A percentile compares a stretch with the other conserved stretches of the same genome.
Evolutionary conservation across 2,329 filamentous ascomycete species (phyloP).

Genomic region (Exophiala spinifera): DNA sequence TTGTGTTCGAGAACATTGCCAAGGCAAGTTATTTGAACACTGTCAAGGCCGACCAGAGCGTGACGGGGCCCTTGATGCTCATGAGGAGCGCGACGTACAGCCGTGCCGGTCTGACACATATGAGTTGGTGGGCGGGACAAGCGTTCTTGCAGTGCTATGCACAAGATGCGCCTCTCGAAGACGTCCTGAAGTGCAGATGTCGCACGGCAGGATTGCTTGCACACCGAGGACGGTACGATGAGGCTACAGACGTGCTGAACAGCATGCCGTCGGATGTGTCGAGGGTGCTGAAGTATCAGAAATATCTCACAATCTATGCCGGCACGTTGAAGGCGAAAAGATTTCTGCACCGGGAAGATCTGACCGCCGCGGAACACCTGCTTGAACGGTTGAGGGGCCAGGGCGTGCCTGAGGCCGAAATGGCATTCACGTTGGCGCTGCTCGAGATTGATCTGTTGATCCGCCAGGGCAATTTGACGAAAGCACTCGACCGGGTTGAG

Average conservation of each 20-base stretch:
- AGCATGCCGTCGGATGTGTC: constrained; percentile 59
- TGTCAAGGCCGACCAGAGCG: constrained; percentile 68
- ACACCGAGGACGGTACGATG: constrained; percentile 66
- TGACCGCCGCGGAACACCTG: constrained; percentile 55
- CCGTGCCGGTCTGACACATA: constrained; percentile 62
- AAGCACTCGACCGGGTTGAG: constrained; percentile 56
- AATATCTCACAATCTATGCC: constrained; percentile 48
- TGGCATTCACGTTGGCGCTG: constrained; percentile 57
- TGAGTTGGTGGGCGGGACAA: constrained; percentile 60
- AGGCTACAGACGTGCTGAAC: constrained; percentile 62
- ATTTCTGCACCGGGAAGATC: constrained; percentile 50
- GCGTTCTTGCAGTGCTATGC: constrained; percentile 73
- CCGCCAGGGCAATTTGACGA: constrained; percentile 50
- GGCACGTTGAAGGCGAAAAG: constrained; percentile 43
- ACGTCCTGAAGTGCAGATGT: constrained; percentile 71
- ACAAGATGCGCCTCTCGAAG: constrained; percentile 65
- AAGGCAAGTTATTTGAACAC: constrained; percentile 78
- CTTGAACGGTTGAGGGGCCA: constrained; percentile 56
- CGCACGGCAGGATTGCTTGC: constrained; percentile 65
- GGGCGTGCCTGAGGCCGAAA: constrained; percentile 55
- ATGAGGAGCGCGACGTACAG: constrained; percentile 72
- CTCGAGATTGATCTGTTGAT: constrained; percentile 59
- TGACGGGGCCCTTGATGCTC: constrained; percentile 71
- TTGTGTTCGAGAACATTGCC: constrained; percentile 72
- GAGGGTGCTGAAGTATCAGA: constrained; percentile 72